Percentiles rank a stretch among this genome's conserved stretches.
These are phyloP conservation scores for Ailanthus altissimus DNA, from an alignment of 345 rosid species.

Conservation along the genomic window DNA sequence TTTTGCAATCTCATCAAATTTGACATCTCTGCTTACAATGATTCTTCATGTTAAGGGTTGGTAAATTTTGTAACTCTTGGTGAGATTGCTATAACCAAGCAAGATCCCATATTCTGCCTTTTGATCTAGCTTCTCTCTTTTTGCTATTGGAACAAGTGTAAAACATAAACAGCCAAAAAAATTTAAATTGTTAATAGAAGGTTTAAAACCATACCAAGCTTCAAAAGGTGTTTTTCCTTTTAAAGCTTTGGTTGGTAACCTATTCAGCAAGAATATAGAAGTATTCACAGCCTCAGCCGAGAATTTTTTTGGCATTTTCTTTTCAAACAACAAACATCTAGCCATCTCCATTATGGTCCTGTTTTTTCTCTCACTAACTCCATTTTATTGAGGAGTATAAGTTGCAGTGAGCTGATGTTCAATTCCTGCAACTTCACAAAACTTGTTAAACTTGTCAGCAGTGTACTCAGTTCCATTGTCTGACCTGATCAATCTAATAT, in stretches of 20 bases:
- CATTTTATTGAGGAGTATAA: neutral
- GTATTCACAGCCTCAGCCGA: neutral
- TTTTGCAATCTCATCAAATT: too few species aligned
- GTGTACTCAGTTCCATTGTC: conserved; percentile 11
- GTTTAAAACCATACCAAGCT: neutral
- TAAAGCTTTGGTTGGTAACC: neutral
- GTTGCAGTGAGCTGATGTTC: neutral
- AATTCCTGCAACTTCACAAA: neutral
- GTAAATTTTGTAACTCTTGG: too few species aligned
- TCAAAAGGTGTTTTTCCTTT: neutral
- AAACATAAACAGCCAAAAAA: too few species aligned
- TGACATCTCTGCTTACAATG: too few species aligned
- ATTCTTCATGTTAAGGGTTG: too few species aligned
- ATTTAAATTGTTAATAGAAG: too few species aligned
- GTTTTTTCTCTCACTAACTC: neutral
- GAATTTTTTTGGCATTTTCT: neutral
- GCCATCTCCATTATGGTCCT: too few species aligned
- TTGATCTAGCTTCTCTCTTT: too few species aligned
- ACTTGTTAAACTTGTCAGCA: neutral
- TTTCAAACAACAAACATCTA: too few species aligned
- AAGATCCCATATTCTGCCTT: too few species aligned
- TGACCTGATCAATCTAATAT: neutral
- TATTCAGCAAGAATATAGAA: neutral
- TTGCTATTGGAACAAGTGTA: too few species aligned
- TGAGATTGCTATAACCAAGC: too few species aligned